Conservation (phyloP, 305 asterid species). For the Rubia peregrina region DNA sequence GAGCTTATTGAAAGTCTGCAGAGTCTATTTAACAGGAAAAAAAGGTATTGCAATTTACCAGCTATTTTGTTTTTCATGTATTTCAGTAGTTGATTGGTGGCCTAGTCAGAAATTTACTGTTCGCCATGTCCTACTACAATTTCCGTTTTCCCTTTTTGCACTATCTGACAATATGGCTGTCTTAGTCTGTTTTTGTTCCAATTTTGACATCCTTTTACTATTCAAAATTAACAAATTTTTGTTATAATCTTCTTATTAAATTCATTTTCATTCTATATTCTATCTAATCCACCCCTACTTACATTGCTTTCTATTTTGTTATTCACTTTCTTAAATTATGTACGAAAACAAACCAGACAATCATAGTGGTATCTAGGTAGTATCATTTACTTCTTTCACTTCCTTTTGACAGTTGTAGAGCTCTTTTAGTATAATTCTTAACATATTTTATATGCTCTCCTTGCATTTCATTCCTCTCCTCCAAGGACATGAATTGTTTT, state of each 20-base stretch:
- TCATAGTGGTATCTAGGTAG: not conserved
- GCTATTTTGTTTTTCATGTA: conserved; percentile 1
- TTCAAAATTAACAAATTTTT: too few species aligned
- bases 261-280: too few species aligned
- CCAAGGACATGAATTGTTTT: too few species aligned
- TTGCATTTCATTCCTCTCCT: not conserved
- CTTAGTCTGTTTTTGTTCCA: too few species aligned
- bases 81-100: not conserved
- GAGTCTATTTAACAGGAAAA: conserved; percentile 41
- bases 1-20: conserved; percentile 65
- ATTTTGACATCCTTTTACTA: too few species aligned
- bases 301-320: not conserved
- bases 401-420: not conserved
- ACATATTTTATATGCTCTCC: not conserved
- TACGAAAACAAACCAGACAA: not conserved
- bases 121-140: not conserved
- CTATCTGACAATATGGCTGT: not conserved
- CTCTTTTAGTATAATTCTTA: not conserved
- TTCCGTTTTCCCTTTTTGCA: not conserved
- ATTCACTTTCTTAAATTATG: not conserved
- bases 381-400: not conserved
- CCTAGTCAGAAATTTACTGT: not conserved
- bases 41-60: conserved; percentile 45
- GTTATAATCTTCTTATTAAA: too few species aligned
- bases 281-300: not conserved